Percentiles rank a stretch among this genome's conserved stretches.
Evolutionary conservation across 140 eudicot genomes (phyloP).

Genomic region (Bidens hawaiensis): DNA sequence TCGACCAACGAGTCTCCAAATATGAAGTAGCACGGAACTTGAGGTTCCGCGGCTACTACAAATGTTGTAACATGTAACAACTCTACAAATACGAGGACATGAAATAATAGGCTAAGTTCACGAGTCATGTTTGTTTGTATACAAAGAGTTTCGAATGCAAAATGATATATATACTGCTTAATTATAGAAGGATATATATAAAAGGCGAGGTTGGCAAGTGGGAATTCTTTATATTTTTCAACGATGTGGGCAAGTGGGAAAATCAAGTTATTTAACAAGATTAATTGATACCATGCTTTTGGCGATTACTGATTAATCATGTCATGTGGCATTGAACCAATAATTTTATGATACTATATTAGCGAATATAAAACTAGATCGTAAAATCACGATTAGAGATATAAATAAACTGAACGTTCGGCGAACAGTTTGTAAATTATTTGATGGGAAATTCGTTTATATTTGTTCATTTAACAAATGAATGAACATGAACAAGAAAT

Average conservation of each 20-base stretch:
- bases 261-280: neutral
- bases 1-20: constrained; percentile 53
- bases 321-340: neutral
- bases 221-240: neutral
- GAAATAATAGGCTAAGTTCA: neutral
- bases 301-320: neutral
- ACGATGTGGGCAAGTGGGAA: neutral
- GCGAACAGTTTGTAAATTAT: too few species aligned
- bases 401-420: too few species aligned
- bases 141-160: neutral
- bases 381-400: too few species aligned
- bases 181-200: neutral
- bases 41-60: constrained; percentile 7
- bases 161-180: neutral
- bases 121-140: constrained; percentile 6
- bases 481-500: too few species aligned
- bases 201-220: constrained; percentile 3
- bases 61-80: neutral
- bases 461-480: too few species aligned
- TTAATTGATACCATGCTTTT: neutral
- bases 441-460: too few species aligned
- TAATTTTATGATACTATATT: neutral
- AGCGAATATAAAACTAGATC: too few species aligned
- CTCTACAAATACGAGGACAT: neutral
- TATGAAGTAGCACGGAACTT: constrained; percentile 48